Conservation (phyloP, 441 rosid species). For the Gossypium trilobum region DNA sequence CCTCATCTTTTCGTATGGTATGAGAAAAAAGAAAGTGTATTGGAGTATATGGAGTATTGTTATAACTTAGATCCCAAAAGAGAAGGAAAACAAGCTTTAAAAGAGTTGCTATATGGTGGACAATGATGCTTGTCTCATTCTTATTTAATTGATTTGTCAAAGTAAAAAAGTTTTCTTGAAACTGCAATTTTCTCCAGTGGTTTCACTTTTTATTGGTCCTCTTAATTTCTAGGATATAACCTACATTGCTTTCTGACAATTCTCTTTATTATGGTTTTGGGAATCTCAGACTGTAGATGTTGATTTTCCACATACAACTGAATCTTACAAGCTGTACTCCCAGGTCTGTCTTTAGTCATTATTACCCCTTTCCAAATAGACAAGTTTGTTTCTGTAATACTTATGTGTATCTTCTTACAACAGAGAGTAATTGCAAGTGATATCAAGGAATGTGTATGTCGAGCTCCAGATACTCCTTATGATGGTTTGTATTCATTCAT, state of each 20-base stretch:
- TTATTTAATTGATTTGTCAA: neutral
- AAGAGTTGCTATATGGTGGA: neutral
- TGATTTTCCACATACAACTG: constrained; percentile 74
- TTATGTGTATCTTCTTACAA: constrained; percentile 21
- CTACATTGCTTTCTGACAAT: neutral
- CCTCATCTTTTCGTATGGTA: neutral
- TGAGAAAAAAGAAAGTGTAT: neutral
- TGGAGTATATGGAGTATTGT: neutral
- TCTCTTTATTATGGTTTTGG: constrained; percentile 7
- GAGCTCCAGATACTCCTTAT: constrained; percentile 97
- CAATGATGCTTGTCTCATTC: neutral
- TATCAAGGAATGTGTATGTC: constrained; percentile 91
- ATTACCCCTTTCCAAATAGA: constrained; percentile 13
- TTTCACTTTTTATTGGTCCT: constrained; percentile 8
- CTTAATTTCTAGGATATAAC: neutral
- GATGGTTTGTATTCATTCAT: constrained; percentile 50
- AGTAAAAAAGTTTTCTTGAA: neutral
- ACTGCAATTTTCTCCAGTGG: neutral
- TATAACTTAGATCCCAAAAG: neutral
- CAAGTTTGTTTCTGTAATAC: neutral
- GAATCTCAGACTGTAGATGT: constrained; percentile 61
- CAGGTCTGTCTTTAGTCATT: constrained; percentile 47
- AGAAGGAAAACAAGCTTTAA: neutral
- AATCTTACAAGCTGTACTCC: constrained; percentile 82
- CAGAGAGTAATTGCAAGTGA: constrained; percentile 96